phyloP scores from a whole-genome alignment of 257 asterid genomes.

The Echium plantagineum region DNA sequence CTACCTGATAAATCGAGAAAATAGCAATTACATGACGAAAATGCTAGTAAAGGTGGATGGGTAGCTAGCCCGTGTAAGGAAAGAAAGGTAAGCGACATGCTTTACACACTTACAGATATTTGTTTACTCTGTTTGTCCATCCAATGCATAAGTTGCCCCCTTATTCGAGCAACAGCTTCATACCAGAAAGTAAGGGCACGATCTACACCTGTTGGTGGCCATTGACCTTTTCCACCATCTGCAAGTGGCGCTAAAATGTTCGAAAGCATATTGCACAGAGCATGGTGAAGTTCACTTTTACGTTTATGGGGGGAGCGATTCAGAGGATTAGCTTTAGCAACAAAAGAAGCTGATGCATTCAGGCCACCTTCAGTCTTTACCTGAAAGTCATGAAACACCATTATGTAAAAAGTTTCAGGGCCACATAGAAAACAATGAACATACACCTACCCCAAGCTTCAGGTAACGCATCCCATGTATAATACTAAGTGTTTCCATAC shows the following conservation, averaged over 20 bases:
- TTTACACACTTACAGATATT: constrained; percentile 57
- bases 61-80: background rate
- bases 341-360: constrained; percentile 98
- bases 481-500: constrained; percentile 94
- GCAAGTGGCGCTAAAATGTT: constrained; percentile 93
- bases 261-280: constrained; percentile 98
- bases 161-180: constrained; percentile 95
- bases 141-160: constrained; percentile 87
- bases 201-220: constrained; percentile 96
- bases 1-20: constrained; percentile 47
- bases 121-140: constrained; percentile 99
- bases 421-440: constrained; percentile 16
- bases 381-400: constrained; percentile 41
- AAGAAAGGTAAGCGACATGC: background rate
- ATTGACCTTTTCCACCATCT: constrained; percentile 90
- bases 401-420: constrained; percentile 18
- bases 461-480: constrained; percentile 97
- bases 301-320: constrained; percentile 95
- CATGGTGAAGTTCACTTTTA: constrained; percentile 96
- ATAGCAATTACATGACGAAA: background rate
- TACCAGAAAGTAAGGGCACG: constrained; percentile 96
- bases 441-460: constrained; percentile 82
- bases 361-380: constrained; percentile 93
- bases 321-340: constrained; percentile 95
- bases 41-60: background rate